Evolutionary conservation across 2,329 filamentous ascomycete genomes (phyloP), one percentile per base, ranked within the genome.

Genomic region (Aspergillus piperis): DNA sequence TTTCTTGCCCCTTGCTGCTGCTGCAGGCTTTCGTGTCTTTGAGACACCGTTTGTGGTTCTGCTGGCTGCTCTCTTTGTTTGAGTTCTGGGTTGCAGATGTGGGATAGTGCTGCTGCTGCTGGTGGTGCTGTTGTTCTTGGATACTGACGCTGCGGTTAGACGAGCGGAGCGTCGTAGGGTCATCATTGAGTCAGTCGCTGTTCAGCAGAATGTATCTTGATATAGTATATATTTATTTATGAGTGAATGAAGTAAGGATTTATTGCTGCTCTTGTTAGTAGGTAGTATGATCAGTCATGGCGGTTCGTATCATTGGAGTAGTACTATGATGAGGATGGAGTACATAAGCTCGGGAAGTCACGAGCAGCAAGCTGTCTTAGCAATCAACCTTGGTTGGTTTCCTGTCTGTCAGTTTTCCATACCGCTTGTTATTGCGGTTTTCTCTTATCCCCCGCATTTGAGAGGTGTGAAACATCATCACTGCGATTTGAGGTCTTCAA

Each of bases 161-260:
- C 83, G 79, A 44, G 80, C 73, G 49, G 83, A 86, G 57, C 83
- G 81, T 64, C 84, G 73, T 10, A 84, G 72, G 41, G 82, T 80
- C 83, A 86, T 85, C 52, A 50, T 67, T 53, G 38, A 27, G 5
- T 36, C 11, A 36, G 42, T 17, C 4, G 23, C 21, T 53, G 21
- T 38, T 11, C 25, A 53, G 15, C n/a, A 36, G 23, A 3, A 5
- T 6, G 3, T 15, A n/a, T n/a, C n/a, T n/a, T n/a, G n/a, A n/a
- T n/a, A n/a, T n/a, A n/a, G n/a, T n/a, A n/a, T n/a, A n/a, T n/a
- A n/a, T n/a, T n/a, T n/a, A n/a, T 30, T 21, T 0, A 32, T 8
- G 3, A 6, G 41, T 19, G 10, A 11, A 7, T 10, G 17, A 23
- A 5, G 41, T 23, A 10, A 44, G n/a, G 11, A 36, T 36, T 44